Evolutionary conservation across 768 basidiomycete genomes (phyloP).

Genomic region (Termitomyces sp.): DNA sequence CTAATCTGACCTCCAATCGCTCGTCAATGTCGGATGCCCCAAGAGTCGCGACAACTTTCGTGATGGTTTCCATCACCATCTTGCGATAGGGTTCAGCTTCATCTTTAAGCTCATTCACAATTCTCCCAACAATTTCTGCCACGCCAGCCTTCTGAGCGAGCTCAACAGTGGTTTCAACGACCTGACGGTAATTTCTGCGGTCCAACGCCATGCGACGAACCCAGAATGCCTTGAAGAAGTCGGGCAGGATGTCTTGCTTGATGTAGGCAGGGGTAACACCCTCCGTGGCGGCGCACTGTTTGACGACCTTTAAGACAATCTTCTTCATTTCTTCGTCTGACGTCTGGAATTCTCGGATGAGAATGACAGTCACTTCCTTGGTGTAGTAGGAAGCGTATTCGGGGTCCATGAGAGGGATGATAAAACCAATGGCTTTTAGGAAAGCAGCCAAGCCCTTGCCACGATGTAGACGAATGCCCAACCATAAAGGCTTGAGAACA

Average conservation of each 20-base stretch:
- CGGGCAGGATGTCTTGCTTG: slow-evolving; percentile 95
- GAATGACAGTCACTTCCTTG: slow-evolving; percentile 94
- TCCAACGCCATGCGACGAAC: slow-evolving; percentile 97
- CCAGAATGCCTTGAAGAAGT: slow-evolving; percentile 99
- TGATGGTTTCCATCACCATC: slow-evolving; percentile 99
- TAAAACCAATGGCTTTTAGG: slow-evolving; percentile 97
- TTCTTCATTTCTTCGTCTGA: slow-evolving; percentile 99
- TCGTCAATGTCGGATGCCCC: slow-evolving; percentile 99
- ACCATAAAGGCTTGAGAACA: slow-evolving; percentile 92
- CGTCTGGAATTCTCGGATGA: slow-evolving; percentile 98
- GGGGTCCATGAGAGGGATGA: slow-evolving; percentile 99
- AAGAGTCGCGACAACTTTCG: slow-evolving; percentile 88
- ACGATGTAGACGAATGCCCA: slow-evolving; percentile 91
- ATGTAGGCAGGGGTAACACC: slow-evolving; percentile 96
- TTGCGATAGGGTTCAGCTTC: slow-evolving; percentile 91
- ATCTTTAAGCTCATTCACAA: slow-evolving; percentile 90
- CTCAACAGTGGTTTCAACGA: slow-evolving; percentile 98
- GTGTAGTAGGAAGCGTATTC: slow-evolving; percentile 99
- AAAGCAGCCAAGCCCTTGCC: slow-evolving; percentile 95
- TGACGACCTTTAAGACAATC: slow-evolving; percentile 98
- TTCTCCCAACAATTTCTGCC: slow-evolving; percentile 87
- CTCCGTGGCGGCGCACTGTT: slow-evolving; percentile 98
- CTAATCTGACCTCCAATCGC: slow-evolving; percentile 87
- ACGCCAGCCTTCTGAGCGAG: slow-evolving; percentile 97
- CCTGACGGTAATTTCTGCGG: slow-evolving; percentile 92